Conservation (phyloP, 2,329 filamentous ascomycete species). For the Podosphaera xanthii region DNA sequence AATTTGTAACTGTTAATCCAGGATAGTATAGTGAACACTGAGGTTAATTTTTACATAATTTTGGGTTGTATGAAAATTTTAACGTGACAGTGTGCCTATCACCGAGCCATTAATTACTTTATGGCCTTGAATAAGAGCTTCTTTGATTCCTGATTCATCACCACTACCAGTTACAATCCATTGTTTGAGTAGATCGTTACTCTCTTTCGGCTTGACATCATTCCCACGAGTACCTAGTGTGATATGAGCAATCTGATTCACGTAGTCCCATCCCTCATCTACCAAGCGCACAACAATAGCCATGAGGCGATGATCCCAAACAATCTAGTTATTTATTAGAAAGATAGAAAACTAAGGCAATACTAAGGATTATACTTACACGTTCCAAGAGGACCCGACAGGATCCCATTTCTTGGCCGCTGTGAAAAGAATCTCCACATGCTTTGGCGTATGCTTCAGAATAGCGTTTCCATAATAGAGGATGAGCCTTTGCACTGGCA, state of each 20-base stretch:
- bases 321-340: conserved; percentile 22
- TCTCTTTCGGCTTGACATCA: conserved; percentile 75
- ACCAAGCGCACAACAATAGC: conserved; percentile 61
- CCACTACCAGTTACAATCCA: conserved; percentile 43
- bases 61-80: background rate
- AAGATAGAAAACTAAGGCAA: background rate
- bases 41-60: too few relatives aligned
- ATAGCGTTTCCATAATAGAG: conserved; percentile 58
- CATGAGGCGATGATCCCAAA: conserved; percentile 80
- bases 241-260: conserved; percentile 64
- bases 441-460: conserved; percentile 28
- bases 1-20: too few relatives aligned
- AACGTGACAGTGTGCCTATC: conserved; percentile 12
- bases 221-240: conserved; percentile 63
- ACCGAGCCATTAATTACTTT: conserved; percentile 13
- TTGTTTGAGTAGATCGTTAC: conserved; percentile 56
- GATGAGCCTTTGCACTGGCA: conserved; percentile 32
- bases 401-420: conserved; percentile 33
- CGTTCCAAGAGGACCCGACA: conserved; percentile 42
- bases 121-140: conserved; percentile 12
- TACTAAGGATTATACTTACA: conserved; percentile 8
- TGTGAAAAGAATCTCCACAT: conserved; percentile 13
- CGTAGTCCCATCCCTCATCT: conserved; percentile 41
- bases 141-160: conserved; percentile 14
- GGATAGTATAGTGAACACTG: too few relatives aligned